Percentiles rank a stretch among this genome's conserved stretches.
phyloP scores from a whole-genome alignment of 176 grass and related monocot genomes.

The sorghum (Sorghum bicolor) region DNA sequence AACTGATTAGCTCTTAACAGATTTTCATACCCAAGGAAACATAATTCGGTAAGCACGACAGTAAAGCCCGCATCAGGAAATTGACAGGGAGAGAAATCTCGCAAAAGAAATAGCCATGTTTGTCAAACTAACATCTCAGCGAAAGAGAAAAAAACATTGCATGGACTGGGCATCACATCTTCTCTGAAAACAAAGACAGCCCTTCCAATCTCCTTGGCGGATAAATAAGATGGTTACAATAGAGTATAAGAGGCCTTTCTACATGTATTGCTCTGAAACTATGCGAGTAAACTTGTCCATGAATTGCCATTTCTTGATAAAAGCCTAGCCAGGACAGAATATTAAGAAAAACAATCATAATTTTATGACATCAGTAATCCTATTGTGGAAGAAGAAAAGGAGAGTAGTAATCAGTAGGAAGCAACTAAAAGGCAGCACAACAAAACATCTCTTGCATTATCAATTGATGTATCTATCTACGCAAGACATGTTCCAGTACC shows the following conservation, averaged over 20 bases:
- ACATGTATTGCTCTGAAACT: conserved; percentile 72
- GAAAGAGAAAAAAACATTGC: conserved; percentile 5
- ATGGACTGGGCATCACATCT: conserved; percentile 6
- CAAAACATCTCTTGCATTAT: neutral
- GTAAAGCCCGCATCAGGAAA: neutral
- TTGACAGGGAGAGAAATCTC: neutral
- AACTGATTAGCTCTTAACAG: neutral
- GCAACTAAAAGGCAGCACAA: neutral
- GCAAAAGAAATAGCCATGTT: conserved; percentile 8
- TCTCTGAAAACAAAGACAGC: neutral
- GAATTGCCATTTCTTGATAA: conserved; percentile 81
- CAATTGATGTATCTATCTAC: neutral
- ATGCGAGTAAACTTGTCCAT: conserved; percentile 87
- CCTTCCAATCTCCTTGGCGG: conserved; percentile 1
- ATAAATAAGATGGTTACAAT: conserved; percentile 35
- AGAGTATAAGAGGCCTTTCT: conserved; percentile 28
- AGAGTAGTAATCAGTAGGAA: neutral
- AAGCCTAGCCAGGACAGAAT: conserved; percentile 55
- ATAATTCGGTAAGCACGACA: neutral
- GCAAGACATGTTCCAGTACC: neutral
- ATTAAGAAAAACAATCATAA: neutral
- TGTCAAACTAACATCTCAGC: conserved; percentile 25
- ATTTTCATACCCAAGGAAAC: neutral
- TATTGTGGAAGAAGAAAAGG: neutral
- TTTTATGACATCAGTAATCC: neutral